These are phyloP conservation scores for Backusella liffmaniae DNA, from an alignment of 192 early-diverging fungal genomes.

Conservation along the genomic window DNA sequence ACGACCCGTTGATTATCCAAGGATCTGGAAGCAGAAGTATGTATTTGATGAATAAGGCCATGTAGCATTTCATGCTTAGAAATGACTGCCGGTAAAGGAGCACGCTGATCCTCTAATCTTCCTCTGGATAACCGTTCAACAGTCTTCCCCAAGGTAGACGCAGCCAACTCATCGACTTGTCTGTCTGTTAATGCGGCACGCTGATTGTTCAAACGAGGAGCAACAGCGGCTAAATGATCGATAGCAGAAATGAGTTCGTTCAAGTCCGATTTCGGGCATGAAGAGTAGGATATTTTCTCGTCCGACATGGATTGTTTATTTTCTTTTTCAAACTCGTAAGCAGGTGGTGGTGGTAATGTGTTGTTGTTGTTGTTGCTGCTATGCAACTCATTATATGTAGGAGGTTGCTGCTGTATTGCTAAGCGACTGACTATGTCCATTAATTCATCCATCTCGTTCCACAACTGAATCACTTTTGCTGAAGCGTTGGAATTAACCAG, in stretches of 20 bases:
- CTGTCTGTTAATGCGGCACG: conserved; percentile 45
- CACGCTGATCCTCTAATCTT: conserved; percentile 40
- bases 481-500: not conserved
- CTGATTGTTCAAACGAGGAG: conserved; percentile 55
- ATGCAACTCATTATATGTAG: conserved; percentile 19
- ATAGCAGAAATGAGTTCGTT: conserved; percentile 53
- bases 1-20: conserved; percentile 49
- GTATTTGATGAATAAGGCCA: conserved; percentile 49
- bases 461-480: conserved; percentile 12
- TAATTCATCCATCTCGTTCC: conserved; percentile 42
- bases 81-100: conserved; percentile 9
- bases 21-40: conserved; percentile 41
- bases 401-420: conserved; percentile 14
- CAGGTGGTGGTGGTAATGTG: not conserved
- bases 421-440: conserved; percentile 32
- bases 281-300: not conserved
- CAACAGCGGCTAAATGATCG: conserved; percentile 47
- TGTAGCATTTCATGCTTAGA: conserved; percentile 40
- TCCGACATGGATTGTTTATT: conserved; percentile 11
- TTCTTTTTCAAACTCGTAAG: not conserved
- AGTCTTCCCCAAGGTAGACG: conserved; percentile 40
- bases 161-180: conserved; percentile 44
- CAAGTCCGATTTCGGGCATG: conserved; percentile 31
- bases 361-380: not conserved
- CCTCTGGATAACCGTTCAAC: conserved; percentile 46